These are phyloP conservation scores for Arachnomyces sp. DNA, from an alignment of 2,329 filamentous ascomycete species.

Conservation along the genomic window DNA sequence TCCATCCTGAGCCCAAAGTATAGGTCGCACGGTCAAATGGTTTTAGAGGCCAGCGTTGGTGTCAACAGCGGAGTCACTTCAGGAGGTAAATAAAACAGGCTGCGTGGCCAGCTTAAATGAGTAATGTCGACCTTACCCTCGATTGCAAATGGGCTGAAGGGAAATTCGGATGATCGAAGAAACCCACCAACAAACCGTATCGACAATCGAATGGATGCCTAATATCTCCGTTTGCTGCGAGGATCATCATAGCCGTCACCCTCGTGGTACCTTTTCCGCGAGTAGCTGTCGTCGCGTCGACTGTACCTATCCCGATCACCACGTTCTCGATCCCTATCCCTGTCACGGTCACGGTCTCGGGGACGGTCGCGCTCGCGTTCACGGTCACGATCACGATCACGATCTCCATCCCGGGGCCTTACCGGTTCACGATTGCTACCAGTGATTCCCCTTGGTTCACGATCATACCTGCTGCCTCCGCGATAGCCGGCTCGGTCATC, in stretches of 20 bases:
- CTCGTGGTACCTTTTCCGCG: constrained; percentile 64
- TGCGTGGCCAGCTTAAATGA: no score
- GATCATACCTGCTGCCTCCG: constrained; percentile 42
- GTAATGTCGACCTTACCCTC: constrained; percentile 28
- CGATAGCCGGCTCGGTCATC: constrained; percentile 50
- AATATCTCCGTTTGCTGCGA: constrained; percentile 55
- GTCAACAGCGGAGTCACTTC: no score
- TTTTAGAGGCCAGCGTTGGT: no score
- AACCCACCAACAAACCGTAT: constrained; percentile 39
- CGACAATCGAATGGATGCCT: constrained; percentile 16
- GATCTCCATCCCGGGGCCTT: constrained; percentile 58
- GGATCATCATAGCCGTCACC: constrained; percentile 73
- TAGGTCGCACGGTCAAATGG: no score
- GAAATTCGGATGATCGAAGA: constrained; percentile 25
- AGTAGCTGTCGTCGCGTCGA: constrained; percentile 47
- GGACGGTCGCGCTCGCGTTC: constrained; percentile 46
- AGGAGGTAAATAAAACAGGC: no score
- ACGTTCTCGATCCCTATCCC: constrained; percentile 41
- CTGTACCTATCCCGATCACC: constrained; percentile 41
- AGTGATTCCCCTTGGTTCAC: constrained; percentile 50
- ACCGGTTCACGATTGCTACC: constrained; percentile 82
- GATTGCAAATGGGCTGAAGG: constrained; percentile 17
- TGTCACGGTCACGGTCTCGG: constrained; percentile 51
- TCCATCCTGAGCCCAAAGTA: no score
- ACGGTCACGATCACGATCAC: constrained; percentile 36